Conservation (phyloP, 495 filamentous ascomycete genomes). For the Penicillium mononematosum region DNA sequence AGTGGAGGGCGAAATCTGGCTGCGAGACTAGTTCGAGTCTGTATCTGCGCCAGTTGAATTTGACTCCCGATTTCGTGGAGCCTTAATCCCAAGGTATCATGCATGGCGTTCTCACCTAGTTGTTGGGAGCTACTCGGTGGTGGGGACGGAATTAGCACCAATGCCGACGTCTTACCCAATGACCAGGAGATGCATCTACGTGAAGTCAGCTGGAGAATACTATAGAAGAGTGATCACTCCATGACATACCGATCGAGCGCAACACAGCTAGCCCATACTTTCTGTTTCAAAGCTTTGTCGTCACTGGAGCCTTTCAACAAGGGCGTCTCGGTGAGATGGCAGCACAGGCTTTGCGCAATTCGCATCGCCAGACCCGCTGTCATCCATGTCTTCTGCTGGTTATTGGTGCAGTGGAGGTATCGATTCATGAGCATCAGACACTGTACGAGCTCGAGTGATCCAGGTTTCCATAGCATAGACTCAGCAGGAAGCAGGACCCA, state of each 20-base stretch:
- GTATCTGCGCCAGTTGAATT: background rate
- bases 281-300: background rate
- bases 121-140: background rate
- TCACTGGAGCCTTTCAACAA: background rate
- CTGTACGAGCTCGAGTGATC: background rate
- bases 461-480: background rate
- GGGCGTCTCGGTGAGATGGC: background rate
- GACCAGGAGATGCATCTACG: background rate
- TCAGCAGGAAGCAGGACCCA: background rate
- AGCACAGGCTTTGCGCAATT: background rate
- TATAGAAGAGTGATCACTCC: background rate
- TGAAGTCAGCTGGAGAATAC: background rate
- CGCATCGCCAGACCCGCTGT: background rate
- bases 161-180: background rate
- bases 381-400: background rate
- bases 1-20: slow-evolving; percentile 14
- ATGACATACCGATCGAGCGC: background rate
- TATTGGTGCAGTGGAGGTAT: background rate
- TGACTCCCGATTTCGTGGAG: background rate
- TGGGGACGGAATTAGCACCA: background rate
- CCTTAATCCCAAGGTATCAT: background rate
- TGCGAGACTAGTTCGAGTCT: background rate
- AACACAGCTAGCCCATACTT: background rate
- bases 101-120: background rate
- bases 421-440: background rate